These are phyloP conservation scores for Phytopythium boreale DNA, from an alignment of 352 stramenopile genomes.

Conservation along the genomic window DNA sequence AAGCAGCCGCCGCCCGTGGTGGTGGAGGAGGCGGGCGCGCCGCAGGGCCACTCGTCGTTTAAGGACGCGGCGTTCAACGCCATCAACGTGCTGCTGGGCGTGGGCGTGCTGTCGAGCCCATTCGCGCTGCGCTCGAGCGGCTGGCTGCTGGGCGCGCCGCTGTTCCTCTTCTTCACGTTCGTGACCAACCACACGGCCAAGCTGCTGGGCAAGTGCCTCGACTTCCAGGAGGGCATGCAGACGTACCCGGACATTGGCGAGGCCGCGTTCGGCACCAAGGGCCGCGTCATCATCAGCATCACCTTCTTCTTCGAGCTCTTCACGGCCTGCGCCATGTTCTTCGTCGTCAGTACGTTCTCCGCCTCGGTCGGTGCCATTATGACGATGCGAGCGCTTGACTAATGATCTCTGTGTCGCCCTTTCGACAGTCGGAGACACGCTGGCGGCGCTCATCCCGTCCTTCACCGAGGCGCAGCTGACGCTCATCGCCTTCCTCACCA, in stretches of 20 bases:
- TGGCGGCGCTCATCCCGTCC: slow-evolving; percentile 66
- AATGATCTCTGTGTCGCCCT: background rate
- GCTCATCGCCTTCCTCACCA: slow-evolving; percentile 63
- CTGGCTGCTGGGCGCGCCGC: slow-evolving; percentile 57
- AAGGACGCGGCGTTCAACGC: slow-evolving; percentile 78
- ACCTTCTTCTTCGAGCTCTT: slow-evolving; percentile 86
- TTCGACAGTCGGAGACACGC: slow-evolving; percentile 63
- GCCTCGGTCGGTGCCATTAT: background rate
- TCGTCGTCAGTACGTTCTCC: slow-evolving; percentile 62
- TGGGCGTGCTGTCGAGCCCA: slow-evolving; percentile 80
- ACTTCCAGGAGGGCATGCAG: slow-evolving; percentile 80
- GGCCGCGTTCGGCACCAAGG: slow-evolving; percentile 68
- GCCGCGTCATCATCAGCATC: slow-evolving; percentile 66
- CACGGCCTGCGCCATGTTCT: slow-evolving; percentile 75
- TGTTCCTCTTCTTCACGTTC: slow-evolving; percentile 84
- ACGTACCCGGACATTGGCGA: slow-evolving; percentile 85
- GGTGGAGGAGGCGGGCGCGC: slow-evolving; percentile 8
- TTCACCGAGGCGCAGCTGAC: slow-evolving; percentile 57
- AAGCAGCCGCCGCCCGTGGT: slow-evolving; percentile 14
- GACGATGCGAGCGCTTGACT: background rate
- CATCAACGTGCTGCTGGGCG: slow-evolving; percentile 85
- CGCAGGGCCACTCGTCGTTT: slow-evolving; percentile 61
- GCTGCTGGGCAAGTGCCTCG: slow-evolving; percentile 73
- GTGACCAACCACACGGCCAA: slow-evolving; percentile 87
- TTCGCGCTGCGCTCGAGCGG: slow-evolving; percentile 80